Conservation (phyloP, 345 rosid species). For the Eucalyptus regnans region DNA sequence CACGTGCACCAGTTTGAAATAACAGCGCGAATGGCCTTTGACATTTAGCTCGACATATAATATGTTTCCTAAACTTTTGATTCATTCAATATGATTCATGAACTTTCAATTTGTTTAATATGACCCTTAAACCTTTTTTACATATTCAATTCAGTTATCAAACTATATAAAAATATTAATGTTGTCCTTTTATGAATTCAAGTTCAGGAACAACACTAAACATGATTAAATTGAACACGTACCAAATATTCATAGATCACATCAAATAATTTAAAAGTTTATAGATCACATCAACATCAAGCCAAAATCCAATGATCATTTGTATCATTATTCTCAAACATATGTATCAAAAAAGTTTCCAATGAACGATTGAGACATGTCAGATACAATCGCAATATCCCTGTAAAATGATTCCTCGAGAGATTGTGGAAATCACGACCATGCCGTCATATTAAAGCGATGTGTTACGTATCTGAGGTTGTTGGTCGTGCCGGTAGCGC, state of each 20-base stretch:
- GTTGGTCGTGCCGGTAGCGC: accelerated
- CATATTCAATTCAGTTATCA: accelerated
- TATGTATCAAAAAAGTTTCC: accelerated
- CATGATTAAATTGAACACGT: accelerated
- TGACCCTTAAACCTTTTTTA: accelerated
- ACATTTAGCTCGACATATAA: too few species aligned
- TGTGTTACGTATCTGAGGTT: accelerated
- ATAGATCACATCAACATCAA: too few species aligned
- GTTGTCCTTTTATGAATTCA: accelerated
- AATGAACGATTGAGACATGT: accelerated
- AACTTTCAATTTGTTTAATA: accelerated
- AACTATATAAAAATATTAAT: too few species aligned
- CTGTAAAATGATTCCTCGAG: accelerated
- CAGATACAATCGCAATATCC: accelerated
- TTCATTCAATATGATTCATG: too few species aligned
- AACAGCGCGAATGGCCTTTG: accelerated
- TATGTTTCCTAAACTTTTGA: accelerated
- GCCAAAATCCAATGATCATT: accelerated
- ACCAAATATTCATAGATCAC: accelerated
- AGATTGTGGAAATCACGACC: accelerated
- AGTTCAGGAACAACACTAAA: accelerated
- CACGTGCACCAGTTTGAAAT: too few species aligned
- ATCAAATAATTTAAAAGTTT: too few species aligned
- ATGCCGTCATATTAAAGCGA: accelerated
- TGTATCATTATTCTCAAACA: too few species aligned